Percentiles rank a stretch among this genome's conserved stretches.
Evolutionary conservation across 164 flowering plant genomes (phyloP).

Genomic region (Annona cherimola): DNA sequence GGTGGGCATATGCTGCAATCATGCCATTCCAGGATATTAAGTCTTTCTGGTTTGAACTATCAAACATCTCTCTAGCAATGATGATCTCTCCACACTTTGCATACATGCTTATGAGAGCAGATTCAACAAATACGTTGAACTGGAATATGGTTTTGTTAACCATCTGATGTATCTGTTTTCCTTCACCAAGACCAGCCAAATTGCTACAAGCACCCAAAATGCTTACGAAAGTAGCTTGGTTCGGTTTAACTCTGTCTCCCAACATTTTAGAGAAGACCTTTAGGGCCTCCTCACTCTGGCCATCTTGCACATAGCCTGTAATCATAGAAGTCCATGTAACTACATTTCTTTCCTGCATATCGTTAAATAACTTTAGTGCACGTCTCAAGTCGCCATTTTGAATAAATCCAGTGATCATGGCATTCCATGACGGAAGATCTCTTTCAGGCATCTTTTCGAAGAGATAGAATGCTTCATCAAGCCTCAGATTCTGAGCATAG

Average conservation of each 20-base stretch:
- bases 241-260: constrained; percentile 5
- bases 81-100: constrained; percentile 16
- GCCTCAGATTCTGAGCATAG: constrained; percentile 9
- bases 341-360: constrained; percentile 7
- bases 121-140: constrained; percentile 6
- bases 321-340: constrained; percentile 15
- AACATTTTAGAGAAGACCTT: constrained; percentile 11
- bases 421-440: constrained; percentile 10
- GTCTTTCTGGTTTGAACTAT: constrained; percentile 15
- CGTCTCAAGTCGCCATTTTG: constrained; percentile 8
- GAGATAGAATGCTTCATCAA: constrained; percentile 4
- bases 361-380: constrained; percentile 1
- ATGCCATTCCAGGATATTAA: constrained; percentile 14
- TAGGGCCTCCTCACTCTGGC: constrained; percentile 12
- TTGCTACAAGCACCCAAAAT: constrained; percentile 14
- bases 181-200: constrained; percentile 18
- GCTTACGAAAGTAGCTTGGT: constrained; percentile 16
- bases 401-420: constrained; percentile 13
- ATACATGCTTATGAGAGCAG: constrained; percentile 17
- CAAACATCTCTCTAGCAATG: constrained; percentile 13
- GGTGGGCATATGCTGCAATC: constrained; percentile 14
- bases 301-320: constrained; percentile 6
- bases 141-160: constrained; percentile 11
- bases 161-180: constrained; percentile 18
- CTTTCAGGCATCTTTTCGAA: constrained; percentile 12